phyloP scores from a whole-genome alignment of 1,284 basidiomycete species.

The Cutaneotrichosporon sp. region DNA sequence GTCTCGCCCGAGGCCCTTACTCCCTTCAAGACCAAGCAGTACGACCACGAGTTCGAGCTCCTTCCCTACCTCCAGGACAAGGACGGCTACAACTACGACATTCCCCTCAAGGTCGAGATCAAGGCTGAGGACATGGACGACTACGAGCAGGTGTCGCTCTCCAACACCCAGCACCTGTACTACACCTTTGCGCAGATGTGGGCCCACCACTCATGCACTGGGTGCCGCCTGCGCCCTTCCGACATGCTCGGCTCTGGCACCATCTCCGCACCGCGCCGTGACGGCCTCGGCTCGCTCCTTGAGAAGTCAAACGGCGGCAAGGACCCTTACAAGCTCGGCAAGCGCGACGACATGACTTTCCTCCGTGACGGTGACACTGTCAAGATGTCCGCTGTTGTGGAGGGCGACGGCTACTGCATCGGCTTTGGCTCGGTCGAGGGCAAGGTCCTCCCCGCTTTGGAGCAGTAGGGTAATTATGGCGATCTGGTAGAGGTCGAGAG shows the following conservation, averaged over 20 bases:
- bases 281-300: constrained; percentile 22
- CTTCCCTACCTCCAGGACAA: constrained; percentile 22
- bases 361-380: constrained; percentile 21
- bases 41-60: constrained; percentile 16
- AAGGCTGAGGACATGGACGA: constrained; percentile 6
- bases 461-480: neutral
- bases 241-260: constrained; percentile 33
- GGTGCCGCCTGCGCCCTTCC: constrained; percentile 22
- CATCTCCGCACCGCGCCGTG: constrained; percentile 19
- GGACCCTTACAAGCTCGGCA: constrained; percentile 16
- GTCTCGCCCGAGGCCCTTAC: constrained; percentile 22
- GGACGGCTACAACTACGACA: constrained; percentile 12
- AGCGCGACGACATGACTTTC: constrained; percentile 20
- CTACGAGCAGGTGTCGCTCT: constrained; percentile 9
- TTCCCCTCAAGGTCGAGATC: constrained; percentile 16
- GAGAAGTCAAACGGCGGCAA: constrained; percentile 16
- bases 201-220: constrained; percentile 29
- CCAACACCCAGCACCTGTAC: constrained; percentile 16
- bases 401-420: constrained; percentile 11
- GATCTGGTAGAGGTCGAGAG: neutral
- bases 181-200: constrained; percentile 26
- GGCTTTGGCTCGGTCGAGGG: constrained; percentile 21
- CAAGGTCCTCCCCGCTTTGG: constrained; percentile 11
- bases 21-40: constrained; percentile 22
- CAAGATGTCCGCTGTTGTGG: constrained; percentile 8